phyloP scores from a whole-genome alignment of 2,329 filamentous ascomycete species.

The Exophiala aquamarina region DNA sequence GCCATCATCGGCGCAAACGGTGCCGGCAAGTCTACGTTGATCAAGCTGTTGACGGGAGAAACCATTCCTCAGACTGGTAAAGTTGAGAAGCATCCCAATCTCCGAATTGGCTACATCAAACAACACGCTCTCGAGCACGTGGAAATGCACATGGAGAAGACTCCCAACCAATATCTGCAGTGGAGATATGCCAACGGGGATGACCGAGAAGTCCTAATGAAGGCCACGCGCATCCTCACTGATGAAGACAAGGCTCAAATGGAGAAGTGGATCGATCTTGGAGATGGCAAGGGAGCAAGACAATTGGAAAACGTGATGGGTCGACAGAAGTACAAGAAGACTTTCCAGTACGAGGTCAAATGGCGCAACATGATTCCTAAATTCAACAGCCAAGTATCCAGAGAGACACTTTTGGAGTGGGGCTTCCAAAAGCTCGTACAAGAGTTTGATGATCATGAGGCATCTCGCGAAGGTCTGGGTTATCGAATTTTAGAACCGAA shows the following conservation, averaged over 20 bases:
- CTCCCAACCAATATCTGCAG: slow-evolving; percentile 96
- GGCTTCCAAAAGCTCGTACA: slow-evolving; percentile 94
- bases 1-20: slow-evolving; percentile 97
- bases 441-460: slow-evolving; percentile 98
- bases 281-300: slow-evolving; percentile 74
- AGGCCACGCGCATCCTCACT: slow-evolving; percentile 90
- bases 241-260: slow-evolving; percentile 84
- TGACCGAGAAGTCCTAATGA: slow-evolving; percentile 94
- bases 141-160: slow-evolving; percentile 99
- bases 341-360: slow-evolving; percentile 56
- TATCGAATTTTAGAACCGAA: slow-evolving; percentile 92
- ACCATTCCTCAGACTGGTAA: slow-evolving; percentile 77
- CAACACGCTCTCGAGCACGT: slow-evolving; percentile 99
- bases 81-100: slow-evolving; percentile 97
- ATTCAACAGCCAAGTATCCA: slow-evolving; percentile 87
- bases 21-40: slow-evolving; percentile 96
- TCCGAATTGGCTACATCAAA: slow-evolving; percentile 99
- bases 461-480: slow-evolving; percentile 95
- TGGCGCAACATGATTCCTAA: slow-evolving; percentile 89
- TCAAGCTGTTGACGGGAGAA: slow-evolving; percentile 95
- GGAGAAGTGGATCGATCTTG: slow-evolving; percentile 83
- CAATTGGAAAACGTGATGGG: slow-evolving; percentile 88
- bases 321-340: slow-evolving; percentile 98
- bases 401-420: slow-evolving; percentile 81
- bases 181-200: slow-evolving; percentile 98